Evolutionary conservation across 2,329 filamentous ascomycete species (phyloP).

Genomic region (Xylaria sp.): DNA sequence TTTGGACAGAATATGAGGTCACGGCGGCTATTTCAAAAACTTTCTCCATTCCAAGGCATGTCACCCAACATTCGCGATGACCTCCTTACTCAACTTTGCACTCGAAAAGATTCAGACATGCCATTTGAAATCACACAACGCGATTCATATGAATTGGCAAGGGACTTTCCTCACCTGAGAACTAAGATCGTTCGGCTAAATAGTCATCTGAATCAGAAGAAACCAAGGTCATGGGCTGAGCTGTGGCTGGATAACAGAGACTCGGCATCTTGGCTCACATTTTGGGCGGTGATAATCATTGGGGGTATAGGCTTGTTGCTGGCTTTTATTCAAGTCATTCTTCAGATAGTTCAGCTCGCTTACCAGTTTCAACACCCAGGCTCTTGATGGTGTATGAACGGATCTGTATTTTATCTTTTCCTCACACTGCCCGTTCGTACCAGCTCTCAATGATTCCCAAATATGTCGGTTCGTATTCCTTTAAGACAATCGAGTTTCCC

Average conservation of each 20-base stretch:
- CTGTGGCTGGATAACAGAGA: slow-evolving; percentile 43
- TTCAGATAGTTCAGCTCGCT: slow-evolving; percentile 40
- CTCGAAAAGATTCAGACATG: slow-evolving; percentile 12
- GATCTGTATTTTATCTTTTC: background rate
- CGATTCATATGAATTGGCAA: slow-evolving; percentile 36
- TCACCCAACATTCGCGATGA: slow-evolving; percentile 24
- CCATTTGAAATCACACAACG: slow-evolving; percentile 20
- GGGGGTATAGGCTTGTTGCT: slow-evolving; percentile 37
- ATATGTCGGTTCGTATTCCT: slow-evolving; percentile 66
- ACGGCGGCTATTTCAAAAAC: slow-evolving; percentile 33
- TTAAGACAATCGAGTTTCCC: slow-evolving; percentile 56
- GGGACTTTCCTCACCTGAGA: slow-evolving; percentile 36
- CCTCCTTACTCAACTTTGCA: slow-evolving; percentile 28
- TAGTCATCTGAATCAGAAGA: slow-evolving; percentile 25
- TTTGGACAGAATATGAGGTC: slow-evolving; percentile 41
- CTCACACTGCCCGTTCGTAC: slow-evolving; percentile 48
- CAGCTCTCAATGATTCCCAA: slow-evolving; percentile 65
- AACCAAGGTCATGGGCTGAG: slow-evolving; percentile 32
- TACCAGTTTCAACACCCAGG: slow-evolving; percentile 9
- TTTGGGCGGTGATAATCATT: slow-evolving; percentile 41
- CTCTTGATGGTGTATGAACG: background rate
- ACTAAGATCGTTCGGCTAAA: slow-evolving; percentile 30
- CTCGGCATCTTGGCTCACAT: slow-evolving; percentile 42
- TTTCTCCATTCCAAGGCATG: slow-evolving; percentile 30
- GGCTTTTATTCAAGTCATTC: slow-evolving; percentile 37